phyloP scores from a whole-genome alignment of 1,284 basidiomycete genomes.

The Austropuccinia psidii region DNA sequence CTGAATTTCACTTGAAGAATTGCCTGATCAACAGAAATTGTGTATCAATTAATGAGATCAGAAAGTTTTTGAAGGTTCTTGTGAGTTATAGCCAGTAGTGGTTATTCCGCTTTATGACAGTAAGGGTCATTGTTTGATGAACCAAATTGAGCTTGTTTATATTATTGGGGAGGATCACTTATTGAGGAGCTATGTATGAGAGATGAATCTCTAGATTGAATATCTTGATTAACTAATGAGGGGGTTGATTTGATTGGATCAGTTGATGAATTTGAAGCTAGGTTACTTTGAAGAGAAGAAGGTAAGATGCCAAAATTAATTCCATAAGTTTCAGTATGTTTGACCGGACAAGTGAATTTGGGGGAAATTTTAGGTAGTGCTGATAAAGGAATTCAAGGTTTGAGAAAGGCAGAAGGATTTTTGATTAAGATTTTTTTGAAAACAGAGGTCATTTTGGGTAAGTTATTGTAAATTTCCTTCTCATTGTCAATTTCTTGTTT shows the following conservation, averaged over 20 bases:
- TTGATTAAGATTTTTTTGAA: slow-evolving; percentile 14
- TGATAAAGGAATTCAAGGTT: slow-evolving; percentile 8
- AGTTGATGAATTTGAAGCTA: not conserved
- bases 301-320: slow-evolving; percentile 27
- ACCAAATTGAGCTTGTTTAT: no score
- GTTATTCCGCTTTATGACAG: slow-evolving; percentile 16
- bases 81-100: slow-evolving; percentile 18
- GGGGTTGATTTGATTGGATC: no score
- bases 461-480: slow-evolving; percentile 13
- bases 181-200: not conserved
- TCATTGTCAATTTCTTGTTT: slow-evolving; percentile 25
- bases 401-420: slow-evolving; percentile 8
- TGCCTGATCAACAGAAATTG: slow-evolving; percentile 18
- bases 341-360: slow-evolving; percentile 17
- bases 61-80: slow-evolving; percentile 33
- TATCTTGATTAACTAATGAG: slow-evolving; percentile 8
- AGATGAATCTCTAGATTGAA: not conserved
- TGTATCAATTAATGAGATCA: slow-evolving; percentile 23
- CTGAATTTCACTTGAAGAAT: slow-evolving; percentile 26
- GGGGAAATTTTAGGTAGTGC: slow-evolving; percentile 9
- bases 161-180: no score
- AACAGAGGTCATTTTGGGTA: slow-evolving; percentile 20
- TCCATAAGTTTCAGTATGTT: slow-evolving; percentile 28
- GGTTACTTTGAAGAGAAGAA: not conserved
- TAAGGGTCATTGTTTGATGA: slow-evolving; percentile 20